phyloP scores from a whole-genome alignment of 2,329 filamentous ascomycete genomes.

The Sarocladiaceae sp. region DNA sequence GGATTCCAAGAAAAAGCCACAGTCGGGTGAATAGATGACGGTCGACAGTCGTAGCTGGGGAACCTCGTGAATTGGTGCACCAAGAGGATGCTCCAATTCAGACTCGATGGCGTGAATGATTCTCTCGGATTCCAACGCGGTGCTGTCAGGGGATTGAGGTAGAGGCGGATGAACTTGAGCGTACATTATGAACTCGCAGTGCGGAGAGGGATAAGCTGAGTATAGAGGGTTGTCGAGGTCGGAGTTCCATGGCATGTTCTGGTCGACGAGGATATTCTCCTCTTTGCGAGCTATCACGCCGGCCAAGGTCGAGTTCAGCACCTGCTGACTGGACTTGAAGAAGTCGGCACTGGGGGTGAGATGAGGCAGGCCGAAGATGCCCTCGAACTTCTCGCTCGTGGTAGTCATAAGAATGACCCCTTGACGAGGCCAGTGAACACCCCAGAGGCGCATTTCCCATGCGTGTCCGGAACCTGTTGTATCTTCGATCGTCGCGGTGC shows the following conservation, averaged over 20 bases:
- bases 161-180: slow-evolving; percentile 64
- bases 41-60: slow-evolving; percentile 56
- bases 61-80: slow-evolving; percentile 47
- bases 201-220: slow-evolving; percentile 53
- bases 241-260: slow-evolving; percentile 71
- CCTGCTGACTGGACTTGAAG: slow-evolving; percentile 50
- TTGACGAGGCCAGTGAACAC: slow-evolving; percentile 77
- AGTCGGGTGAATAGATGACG: slow-evolving; percentile 62
- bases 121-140: slow-evolving; percentile 24
- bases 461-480: slow-evolving; percentile 58
- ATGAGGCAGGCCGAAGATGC: slow-evolving; percentile 84
- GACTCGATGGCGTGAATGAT: slow-evolving; percentile 51
- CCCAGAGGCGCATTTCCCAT: slow-evolving; percentile 75
- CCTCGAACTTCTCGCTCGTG: slow-evolving; percentile 89
- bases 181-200: slow-evolving; percentile 87
- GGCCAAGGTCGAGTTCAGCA: slow-evolving; percentile 69
- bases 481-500: slow-evolving; percentile 67
- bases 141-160: slow-evolving; percentile 26
- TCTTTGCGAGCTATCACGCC: slow-evolving; percentile 61
- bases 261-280: slow-evolving; percentile 44
- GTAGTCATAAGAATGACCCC: slow-evolving; percentile 79
- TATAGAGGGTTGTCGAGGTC: slow-evolving; percentile 56
- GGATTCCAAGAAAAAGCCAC: slow-evolving; percentile 58
- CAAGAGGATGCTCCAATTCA: slow-evolving; percentile 56
- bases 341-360: slow-evolving; percentile 57